Evolutionary conservation across 768 basidiomycete species (phyloP).

Genomic region (Trametes villosa): DNA sequence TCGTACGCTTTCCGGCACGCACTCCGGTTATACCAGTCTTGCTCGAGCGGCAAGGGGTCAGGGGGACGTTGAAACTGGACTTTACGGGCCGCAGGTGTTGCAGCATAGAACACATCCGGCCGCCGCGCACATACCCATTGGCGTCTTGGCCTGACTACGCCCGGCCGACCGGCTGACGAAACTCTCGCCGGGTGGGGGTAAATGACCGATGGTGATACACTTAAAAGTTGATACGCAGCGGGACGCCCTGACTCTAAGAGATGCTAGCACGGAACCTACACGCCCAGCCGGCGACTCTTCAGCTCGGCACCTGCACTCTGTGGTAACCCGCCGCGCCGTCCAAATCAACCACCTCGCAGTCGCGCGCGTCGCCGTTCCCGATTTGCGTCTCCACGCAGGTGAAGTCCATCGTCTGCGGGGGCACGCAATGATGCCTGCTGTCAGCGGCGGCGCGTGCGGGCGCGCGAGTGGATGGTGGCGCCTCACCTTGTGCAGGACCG

Average conservation of each 20-base stretch:
- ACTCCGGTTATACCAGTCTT: no score
- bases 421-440: neutral
- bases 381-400: constrained; percentile 95
- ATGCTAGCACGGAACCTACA: neutral
- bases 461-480: neutral
- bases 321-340: constrained; percentile 25
- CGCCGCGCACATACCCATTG: no score
- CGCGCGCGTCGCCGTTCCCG: constrained; percentile 71
- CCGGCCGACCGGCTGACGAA: no score
- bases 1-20: no score
- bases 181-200: no score
- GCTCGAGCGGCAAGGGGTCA: no score
- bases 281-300: neutral
- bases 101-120: no score
- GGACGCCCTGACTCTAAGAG: neutral
- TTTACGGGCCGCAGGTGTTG: no score
- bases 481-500: constrained; percentile 70
- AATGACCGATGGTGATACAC: no score
- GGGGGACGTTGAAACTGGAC: no score
- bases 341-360: constrained; percentile 84
- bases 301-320: constrained; percentile 21
- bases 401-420: constrained; percentile 68
- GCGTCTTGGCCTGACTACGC: no score
- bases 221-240: constrained; percentile 1
- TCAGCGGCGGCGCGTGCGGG: neutral